A percentile compares a stretch with the other conserved stretches of the same genome.
These are phyloP conservation scores for Candida lessepsii DNA, from an alignment of 805 yeast genomes.

Conservation along the genomic window DNA sequence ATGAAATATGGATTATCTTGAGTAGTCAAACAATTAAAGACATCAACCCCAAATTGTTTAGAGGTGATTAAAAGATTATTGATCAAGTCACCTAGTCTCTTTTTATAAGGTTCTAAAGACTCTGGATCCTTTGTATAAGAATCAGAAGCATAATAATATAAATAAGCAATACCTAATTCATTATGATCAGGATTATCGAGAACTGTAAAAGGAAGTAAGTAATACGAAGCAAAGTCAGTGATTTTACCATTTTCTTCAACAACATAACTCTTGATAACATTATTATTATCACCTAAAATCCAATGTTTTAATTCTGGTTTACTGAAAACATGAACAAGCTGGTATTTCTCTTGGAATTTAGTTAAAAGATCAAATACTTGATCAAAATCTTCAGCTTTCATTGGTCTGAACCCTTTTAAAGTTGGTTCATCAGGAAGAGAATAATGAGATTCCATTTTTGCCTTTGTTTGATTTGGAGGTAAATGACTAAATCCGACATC, in stretches of 20 bases:
- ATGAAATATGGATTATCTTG: constrained; percentile 88
- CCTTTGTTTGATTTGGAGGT: constrained; percentile 67
- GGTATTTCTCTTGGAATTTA: constrained; percentile 67
- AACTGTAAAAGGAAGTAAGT: constrained; percentile 83
- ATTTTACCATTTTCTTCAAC: constrained; percentile 65
- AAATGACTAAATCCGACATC: constrained; percentile 88
- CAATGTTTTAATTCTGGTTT: constrained; percentile 78
- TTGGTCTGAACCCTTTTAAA: constrained; percentile 54
- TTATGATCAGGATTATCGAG: constrained; percentile 61
- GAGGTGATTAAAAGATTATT: constrained; percentile 77
- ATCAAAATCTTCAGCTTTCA: constrained; percentile 61
- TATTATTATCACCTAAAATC: constrained; percentile 54
- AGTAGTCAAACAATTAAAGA: constrained; percentile 86
- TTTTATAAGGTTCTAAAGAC: constrained; percentile 46
- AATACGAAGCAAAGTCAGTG: constrained; percentile 89
- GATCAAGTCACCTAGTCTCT: constrained; percentile 61
- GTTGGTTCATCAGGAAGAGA: constrained; percentile 53
- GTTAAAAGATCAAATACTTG: constrained; percentile 59
- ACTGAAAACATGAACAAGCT: constrained; percentile 64
- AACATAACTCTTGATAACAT: constrained; percentile 75
- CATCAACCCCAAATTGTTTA: constrained; percentile 71
- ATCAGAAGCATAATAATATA: constrained; percentile 85
- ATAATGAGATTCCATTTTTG: constrained; percentile 62
- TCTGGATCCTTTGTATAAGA: constrained; percentile 26
- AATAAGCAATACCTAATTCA: constrained; percentile 79